Conservation (phyloP, 228 moss, liverwort and hornwort species). For the Sphagnum fallax region DNA sequence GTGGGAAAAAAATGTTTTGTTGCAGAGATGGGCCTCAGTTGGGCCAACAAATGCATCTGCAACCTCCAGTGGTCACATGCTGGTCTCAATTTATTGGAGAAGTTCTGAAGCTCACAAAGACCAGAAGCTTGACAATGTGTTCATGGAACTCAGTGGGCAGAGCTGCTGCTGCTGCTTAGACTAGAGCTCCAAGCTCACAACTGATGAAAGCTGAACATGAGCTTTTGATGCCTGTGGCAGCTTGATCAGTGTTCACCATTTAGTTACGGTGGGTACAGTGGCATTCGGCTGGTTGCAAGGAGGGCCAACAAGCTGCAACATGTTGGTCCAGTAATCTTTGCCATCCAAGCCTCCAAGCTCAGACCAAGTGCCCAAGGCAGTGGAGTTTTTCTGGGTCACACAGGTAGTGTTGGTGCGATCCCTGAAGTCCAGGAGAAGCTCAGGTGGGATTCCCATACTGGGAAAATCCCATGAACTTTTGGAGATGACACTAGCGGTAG, state of each 20-base stretch:
- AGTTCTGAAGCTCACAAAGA: neutral
- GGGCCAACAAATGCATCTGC: too few relatives aligned
- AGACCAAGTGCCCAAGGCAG: neutral
- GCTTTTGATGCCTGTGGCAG: too few relatives aligned
- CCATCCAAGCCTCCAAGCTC: neutral
- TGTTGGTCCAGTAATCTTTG: conserved; percentile 3
- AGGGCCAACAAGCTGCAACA: conserved; percentile 2
- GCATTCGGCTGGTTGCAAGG: neutral
- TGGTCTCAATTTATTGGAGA: too few relatives aligned
- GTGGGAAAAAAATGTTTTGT: too few relatives aligned
- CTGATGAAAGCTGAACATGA: neutral
- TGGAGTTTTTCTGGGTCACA: too few relatives aligned
- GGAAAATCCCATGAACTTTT: too few relatives aligned
- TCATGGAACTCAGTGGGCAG: neutral
- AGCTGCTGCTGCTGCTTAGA: too few relatives aligned
- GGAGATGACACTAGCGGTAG: too few relatives aligned
- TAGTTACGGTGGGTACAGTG: neutral
- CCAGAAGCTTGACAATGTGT: neutral
- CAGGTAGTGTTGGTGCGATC: too few relatives aligned
- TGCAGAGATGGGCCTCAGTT: too few relatives aligned
- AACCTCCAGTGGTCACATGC: too few relatives aligned
- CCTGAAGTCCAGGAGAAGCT: conserved; percentile 22
- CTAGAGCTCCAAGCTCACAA: neutral
- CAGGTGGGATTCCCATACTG: conserved; percentile 2
- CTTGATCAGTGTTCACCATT: too few relatives aligned